Base-by-base conservation (phyloP, 139 green algal species). In the Protoeuglena noctilucae region DNA sequence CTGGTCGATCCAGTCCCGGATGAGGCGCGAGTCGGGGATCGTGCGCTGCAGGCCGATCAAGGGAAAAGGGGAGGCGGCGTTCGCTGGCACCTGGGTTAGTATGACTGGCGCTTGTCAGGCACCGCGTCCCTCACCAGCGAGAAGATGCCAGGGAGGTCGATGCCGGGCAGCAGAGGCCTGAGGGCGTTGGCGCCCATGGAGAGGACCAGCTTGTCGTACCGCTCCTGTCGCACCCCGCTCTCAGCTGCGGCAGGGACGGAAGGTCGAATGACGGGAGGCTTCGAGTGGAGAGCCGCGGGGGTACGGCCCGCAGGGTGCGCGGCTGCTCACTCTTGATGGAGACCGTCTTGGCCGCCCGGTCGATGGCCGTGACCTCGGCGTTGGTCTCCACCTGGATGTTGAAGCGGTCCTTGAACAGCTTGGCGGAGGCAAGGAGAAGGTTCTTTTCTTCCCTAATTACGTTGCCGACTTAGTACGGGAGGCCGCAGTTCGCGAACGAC, bases 401-500 rank as follows among this genome's bases (percentile, higher is more conserved):
- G 48, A 77, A 77, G 65, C 69, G 71, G 34, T 57, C 66, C 22
- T 70, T 61, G 48, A 74, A 71, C 69, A 70, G 68, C 39, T 55
- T 62, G 2, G 58, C 47, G 25, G 53, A 71, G 19, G 69, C 65
- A 19, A 77, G 65, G 40, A 77, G 48, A 25, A 77, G 62, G 46
- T 54, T 65, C 3, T 29, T 30, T 34, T 77, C 65, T 46, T 77
- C 69, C 14, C 4, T 59, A 29, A 73, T 73, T 9, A 74, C 48
- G 27, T 63, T 43, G 1, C 69, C 69, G 0, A 77, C 61, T n/a
- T 58, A 67, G 62, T 74, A 77, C 2, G 70, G 66, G 28, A 77
- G 59, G 19, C 71, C 71, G 47, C 72, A 79, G 59, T 79, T 79
- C 14, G 72, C 72, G 58, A 76, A 79, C 23, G 48, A 65, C 3